A percentile compares a stretch with the other conserved stretches of the same genome.
These are phyloP conservation scores for Forsythia viridissima DNA, from an alignment of 257 asterid genomes.

Conservation along the genomic window DNA sequence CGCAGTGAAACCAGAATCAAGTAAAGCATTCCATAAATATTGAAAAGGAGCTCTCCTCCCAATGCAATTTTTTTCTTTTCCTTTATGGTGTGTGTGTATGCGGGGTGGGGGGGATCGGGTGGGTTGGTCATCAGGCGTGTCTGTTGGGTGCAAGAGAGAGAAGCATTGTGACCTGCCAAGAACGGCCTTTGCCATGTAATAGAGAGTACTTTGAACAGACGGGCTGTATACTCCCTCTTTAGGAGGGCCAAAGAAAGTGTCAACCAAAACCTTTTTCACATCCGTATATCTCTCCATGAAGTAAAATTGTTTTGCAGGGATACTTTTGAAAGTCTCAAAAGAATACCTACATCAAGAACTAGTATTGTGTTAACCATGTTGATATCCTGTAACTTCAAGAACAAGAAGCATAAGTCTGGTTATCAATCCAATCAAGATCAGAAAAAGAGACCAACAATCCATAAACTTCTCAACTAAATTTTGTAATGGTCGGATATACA, in stretches of 20 bases:
- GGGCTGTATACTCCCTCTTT: slow-evolving; percentile 89
- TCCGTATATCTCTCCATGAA: slow-evolving; percentile 62
- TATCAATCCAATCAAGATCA: slow-evolving; percentile 1
- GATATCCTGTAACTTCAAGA: slow-evolving; percentile 2
- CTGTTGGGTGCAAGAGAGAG: no score
- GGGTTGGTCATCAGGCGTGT: no score
- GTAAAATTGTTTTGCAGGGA: slow-evolving; percentile 57
- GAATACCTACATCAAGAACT: slow-evolving; percentile 58
- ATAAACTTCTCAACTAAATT: slow-evolving; percentile 3
- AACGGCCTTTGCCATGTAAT: slow-evolving; percentile 75
- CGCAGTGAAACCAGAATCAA: neutral
- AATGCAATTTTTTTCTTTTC: no score
- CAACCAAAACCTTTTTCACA: slow-evolving; percentile 64
- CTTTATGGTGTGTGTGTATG: no score
- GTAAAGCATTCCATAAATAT: neutral
- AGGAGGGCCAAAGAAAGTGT: slow-evolving; percentile 79
- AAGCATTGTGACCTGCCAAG: slow-evolving; percentile 64
- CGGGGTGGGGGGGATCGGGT: no score
- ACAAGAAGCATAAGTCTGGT: slow-evolving; percentile 10
- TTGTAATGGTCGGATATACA: neutral
- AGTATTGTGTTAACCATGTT: slow-evolving; percentile 10
- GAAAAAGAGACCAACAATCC: slow-evolving; percentile 4
- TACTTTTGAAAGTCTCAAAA: slow-evolving; percentile 56
- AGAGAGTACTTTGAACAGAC: slow-evolving; percentile 91
- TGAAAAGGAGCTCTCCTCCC: neutral